Percentiles rank a stretch among this genome's conserved stretches.
phyloP scores from a whole-genome alignment of 2,329 filamentous ascomycete genomes.

The Xylaria sp. region DNA sequence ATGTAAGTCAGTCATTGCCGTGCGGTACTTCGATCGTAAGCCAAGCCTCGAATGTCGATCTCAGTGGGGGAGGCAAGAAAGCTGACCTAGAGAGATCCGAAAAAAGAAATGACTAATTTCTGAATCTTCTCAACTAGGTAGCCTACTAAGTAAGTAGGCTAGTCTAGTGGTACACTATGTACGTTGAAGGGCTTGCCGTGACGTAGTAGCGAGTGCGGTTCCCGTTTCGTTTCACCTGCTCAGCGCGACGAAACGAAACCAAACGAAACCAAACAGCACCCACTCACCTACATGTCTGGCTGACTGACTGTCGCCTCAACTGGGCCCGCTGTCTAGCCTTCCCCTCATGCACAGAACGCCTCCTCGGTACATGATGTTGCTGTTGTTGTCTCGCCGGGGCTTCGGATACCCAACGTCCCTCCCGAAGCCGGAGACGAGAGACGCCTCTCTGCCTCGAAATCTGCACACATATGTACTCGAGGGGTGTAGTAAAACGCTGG shows the following conservation, averaged over 20 bases:
- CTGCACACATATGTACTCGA: not conserved
- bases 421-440: slow-evolving; percentile 1
- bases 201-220: slow-evolving; percentile 20
- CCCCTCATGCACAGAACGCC: slow-evolving; percentile 18
- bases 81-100: slow-evolving; percentile 10
- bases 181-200: not conserved
- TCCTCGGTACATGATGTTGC: slow-evolving; percentile 19
- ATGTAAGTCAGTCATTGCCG: slow-evolving; percentile 13
- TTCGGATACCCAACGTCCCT: slow-evolving; percentile 15
- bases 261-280: not conserved
- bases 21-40: slow-evolving; percentile 23
- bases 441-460: not conserved
- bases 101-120: slow-evolving; percentile 6
- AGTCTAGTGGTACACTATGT: not conserved
- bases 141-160: not conserved
- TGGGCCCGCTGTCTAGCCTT: slow-evolving; percentile 9
- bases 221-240: slow-evolving; percentile 26
- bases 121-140: not conserved
- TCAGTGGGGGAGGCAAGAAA: slow-evolving; percentile 2
- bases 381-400: not conserved
- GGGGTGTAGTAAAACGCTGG: slow-evolving; percentile 6
- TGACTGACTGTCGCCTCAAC: slow-evolving; percentile 19
- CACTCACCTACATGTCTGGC: slow-evolving; percentile 7
- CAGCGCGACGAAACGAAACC: slow-evolving; percentile 14
- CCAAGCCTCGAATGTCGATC: slow-evolving; percentile 25